These are phyloP conservation scores for Mucor plumbeus DNA, from an alignment of 371 early-diverging fungal genomes.

Conservation along the genomic window DNA sequence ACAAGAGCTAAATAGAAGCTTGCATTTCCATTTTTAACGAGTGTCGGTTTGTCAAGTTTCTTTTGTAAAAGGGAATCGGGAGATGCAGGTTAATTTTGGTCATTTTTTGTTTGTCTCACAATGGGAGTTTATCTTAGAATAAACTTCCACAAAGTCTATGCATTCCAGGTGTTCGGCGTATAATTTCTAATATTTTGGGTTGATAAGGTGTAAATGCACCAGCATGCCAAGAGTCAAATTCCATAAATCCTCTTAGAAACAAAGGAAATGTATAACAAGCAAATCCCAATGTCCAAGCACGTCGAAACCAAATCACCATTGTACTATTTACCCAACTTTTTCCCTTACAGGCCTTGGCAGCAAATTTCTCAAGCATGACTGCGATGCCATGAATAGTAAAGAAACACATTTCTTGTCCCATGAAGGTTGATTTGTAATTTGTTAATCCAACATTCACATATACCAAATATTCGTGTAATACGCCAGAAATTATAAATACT, in stretches of 20 bases:
- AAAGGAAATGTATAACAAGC: conserved; percentile 17
- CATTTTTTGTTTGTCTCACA: background rate
- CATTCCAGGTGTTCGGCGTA: conserved; percentile 22
- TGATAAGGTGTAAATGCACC: conserved; percentile 16
- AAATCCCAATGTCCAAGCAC: conserved; percentile 19
- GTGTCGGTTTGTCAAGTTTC: conserved; percentile 1
- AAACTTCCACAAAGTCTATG: conserved; percentile 18
- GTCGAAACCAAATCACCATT: conserved; percentile 2
- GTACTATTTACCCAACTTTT: conserved; percentile 11
- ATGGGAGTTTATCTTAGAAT: background rate
- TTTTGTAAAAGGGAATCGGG: background rate
- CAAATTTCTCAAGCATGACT: conserved; percentile 18
- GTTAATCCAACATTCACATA: conserved; percentile 17
- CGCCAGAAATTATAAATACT: conserved; percentile 16
- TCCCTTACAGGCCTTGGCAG: conserved; percentile 3
- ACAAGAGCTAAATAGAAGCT: background rate
- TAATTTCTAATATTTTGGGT: conserved; percentile 9
- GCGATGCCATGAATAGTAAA: conserved; percentile 24
- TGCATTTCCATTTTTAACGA: conserved; percentile 2
- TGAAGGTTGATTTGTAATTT: conserved; percentile 8
- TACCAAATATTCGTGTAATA: conserved; percentile 19
- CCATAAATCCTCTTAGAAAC: conserved; percentile 15
- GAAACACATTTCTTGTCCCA: conserved; percentile 18
- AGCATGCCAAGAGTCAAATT: conserved; percentile 18
- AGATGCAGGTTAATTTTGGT: too few species aligned